Conservation (phyloP, 352 stramenopile genomes). For the Thalassiosira ordinaria region DNA sequence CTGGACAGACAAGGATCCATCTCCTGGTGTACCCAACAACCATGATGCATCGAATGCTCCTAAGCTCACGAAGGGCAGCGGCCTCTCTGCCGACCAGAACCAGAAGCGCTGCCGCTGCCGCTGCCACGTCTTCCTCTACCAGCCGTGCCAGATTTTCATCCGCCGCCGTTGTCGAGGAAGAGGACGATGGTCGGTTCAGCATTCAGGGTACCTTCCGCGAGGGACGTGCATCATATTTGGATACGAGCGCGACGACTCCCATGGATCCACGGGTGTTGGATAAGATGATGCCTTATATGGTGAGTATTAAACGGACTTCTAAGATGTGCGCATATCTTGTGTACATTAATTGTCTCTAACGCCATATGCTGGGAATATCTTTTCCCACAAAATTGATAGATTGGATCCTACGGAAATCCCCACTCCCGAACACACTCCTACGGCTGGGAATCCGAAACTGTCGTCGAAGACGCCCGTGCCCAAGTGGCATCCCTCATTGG, state of each 20-base stretch:
- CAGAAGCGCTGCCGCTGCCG: too few species aligned
- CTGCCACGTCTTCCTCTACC: background rate
- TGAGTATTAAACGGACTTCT: too few species aligned
- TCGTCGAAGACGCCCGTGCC: constrained; percentile 91
- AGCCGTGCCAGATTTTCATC: background rate
- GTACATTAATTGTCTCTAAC: too few species aligned
- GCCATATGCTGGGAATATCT: too few species aligned
- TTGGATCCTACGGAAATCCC: constrained; percentile 95
- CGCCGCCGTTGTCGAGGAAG: background rate
- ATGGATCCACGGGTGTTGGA: constrained; percentile 98
- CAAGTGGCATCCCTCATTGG: constrained; percentile 93
- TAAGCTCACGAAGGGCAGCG: constrained; percentile 5
- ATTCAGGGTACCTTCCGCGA: constrained; percentile 84
- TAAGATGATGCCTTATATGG: constrained; percentile 98
- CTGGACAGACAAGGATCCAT: too few species aligned
- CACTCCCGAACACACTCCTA: constrained; percentile 98
- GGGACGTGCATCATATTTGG: constrained; percentile 91
- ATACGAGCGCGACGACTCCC: constrained; percentile 97
- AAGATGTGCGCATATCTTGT: too few species aligned
- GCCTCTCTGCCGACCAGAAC: background rate
- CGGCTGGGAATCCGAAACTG: constrained; percentile 97
- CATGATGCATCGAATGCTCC: constrained; percentile 25
- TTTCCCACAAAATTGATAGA: too few species aligned
- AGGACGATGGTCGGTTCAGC: constrained; percentile 49
- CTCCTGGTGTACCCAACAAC: background rate